Conservation (phyloP, 768 basidiomycete genomes). For the Boletales sp. region DNA sequence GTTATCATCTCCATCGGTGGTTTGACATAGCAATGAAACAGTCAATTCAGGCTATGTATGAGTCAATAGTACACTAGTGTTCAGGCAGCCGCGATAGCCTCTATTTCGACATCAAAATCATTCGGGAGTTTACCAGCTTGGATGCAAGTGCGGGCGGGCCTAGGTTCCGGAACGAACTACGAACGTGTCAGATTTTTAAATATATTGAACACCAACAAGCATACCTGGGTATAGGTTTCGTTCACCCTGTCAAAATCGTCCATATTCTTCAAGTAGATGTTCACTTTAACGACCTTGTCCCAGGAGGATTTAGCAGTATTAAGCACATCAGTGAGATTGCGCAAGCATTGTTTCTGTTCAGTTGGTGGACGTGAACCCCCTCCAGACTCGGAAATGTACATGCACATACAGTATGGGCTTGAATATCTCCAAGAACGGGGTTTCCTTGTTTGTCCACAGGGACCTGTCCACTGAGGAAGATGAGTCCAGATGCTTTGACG, state of each 20-base stretch:
- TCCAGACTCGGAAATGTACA: background rate
- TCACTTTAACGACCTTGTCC: conserved; percentile 57
- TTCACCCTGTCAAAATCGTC: conserved; percentile 55
- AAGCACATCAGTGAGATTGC: conserved; percentile 52
- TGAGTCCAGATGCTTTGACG: conserved; percentile 52
- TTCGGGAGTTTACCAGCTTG: conserved; percentile 66
- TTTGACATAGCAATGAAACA: background rate
- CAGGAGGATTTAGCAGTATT: conserved; percentile 53
- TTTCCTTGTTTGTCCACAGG: conserved; percentile 48
- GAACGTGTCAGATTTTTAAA: background rate
- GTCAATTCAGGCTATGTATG: background rate
- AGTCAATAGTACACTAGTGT: background rate
- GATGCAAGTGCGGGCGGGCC: conserved; percentile 75
- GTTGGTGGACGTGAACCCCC: background rate
- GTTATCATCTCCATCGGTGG: background rate
- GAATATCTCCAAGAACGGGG: conserved; percentile 51
- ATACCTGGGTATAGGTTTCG: conserved; percentile 52
- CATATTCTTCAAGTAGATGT: conserved; percentile 62
- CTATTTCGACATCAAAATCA: conserved; percentile 73
- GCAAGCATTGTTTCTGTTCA: conserved; percentile 52
- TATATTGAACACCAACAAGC: background rate
- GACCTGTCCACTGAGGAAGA: conserved; percentile 60
- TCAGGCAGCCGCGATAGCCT: conserved; percentile 52
- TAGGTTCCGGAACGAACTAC: conserved; percentile 49
- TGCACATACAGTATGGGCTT: conserved; percentile 53